Evolutionary conservation across 352 stramenopile genomes (phyloP).

Genomic region (Thraustotheca clavata): DNA sequence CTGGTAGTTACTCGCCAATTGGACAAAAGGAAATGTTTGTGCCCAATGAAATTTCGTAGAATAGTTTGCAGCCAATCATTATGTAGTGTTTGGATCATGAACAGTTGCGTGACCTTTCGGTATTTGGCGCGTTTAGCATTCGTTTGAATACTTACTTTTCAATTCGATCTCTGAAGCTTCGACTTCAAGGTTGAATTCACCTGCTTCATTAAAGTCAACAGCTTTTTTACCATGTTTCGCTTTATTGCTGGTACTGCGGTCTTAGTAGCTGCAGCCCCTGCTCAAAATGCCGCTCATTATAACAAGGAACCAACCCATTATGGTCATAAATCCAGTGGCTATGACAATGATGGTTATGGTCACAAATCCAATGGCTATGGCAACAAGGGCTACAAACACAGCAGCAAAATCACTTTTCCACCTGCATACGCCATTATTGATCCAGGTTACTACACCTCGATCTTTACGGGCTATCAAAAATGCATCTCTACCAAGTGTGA

Average conservation of each 20-base stretch:
- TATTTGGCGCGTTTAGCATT: not conserved
- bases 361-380: not conserved
- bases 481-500: conserved; percentile 10
- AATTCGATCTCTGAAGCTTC: conserved; percentile 15
- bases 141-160: conserved; percentile 9
- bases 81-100: not conserved
- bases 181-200: not conserved
- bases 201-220: not conserved
- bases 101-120: not conserved
- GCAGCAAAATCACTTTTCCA: not conserved
- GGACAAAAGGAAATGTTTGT: too few relatives aligned
- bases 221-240: not conserved
- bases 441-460: not conserved
- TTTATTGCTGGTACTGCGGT: not conserved
- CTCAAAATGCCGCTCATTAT: not conserved
- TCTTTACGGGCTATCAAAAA: conserved; percentile 11
- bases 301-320: not conserved
- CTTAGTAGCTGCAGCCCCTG: not conserved
- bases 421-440: conserved; percentile 20
- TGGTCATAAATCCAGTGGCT: not conserved
- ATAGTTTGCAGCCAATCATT: conserved; percentile 10
- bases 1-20: not conserved
- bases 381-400: too few relatives aligned
- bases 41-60: not conserved
- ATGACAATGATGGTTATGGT: not conserved